Percentiles rank a stretch among this genome's conserved stretches.
These are phyloP conservation scores for Arachnomyces sp. DNA, from an alignment of 2,329 filamentous ascomycete species.

Conservation along the genomic window DNA sequence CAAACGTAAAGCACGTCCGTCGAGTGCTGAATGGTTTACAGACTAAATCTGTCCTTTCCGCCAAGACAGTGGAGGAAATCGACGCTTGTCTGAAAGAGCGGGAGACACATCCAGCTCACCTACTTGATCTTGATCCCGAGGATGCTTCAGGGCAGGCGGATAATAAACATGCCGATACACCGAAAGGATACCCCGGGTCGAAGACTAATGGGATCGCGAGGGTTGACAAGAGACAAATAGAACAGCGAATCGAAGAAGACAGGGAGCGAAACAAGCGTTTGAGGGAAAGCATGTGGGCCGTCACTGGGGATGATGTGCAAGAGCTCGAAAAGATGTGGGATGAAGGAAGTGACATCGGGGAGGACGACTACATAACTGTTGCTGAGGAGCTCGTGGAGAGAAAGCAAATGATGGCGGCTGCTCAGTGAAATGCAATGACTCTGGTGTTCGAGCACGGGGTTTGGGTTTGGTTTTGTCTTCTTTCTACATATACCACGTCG, in stretches of 20 bases:
- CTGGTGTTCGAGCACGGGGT: constrained; percentile 4
- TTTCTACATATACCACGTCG: neutral
- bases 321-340: constrained; percentile 82
- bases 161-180: constrained; percentile 22
- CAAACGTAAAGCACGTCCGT: constrained; percentile 87
- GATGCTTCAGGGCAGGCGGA: constrained; percentile 21
- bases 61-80: constrained; percentile 68
- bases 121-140: constrained; percentile 39
- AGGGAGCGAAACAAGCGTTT: constrained; percentile 87
- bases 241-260: constrained; percentile 95
- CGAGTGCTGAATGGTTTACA: constrained; percentile 68
- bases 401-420: constrained; percentile 36
- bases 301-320: constrained; percentile 56
- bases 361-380: constrained; percentile 73
- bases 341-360: constrained; percentile 75
- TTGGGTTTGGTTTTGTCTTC: constrained; percentile 1
- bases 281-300: constrained; percentile 88
- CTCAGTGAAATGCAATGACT: neutral
- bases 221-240: constrained; percentile 79
- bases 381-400: constrained; percentile 63
- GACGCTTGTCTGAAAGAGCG: constrained; percentile 76
- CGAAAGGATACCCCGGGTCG: constrained; percentile 12
- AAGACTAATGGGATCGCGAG: constrained; percentile 36
- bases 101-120: constrained; percentile 57
- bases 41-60: constrained; percentile 63